Conservation (phyloP, 257 asterid species). For the Galeopsis tetrahit region DNA sequence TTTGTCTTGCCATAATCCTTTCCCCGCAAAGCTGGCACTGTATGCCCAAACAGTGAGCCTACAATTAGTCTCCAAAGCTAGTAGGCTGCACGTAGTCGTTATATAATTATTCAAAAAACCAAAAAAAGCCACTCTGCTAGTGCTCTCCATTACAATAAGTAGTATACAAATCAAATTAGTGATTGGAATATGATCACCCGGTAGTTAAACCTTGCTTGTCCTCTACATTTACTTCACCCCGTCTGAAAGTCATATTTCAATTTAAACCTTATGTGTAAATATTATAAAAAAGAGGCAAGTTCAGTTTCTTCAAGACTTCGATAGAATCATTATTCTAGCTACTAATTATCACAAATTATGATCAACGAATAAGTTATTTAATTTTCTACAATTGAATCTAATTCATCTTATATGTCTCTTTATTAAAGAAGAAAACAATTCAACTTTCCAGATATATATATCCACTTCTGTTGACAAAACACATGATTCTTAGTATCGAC, state of each 20-base stretch:
- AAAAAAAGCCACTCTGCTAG: background rate
- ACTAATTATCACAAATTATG: constrained; percentile 10
- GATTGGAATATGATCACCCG: constrained; percentile 7
- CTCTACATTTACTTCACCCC: constrained; percentile 9
- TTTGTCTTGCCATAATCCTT: constrained; percentile 96
- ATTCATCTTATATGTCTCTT: constrained; percentile 10
- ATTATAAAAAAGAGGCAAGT: background rate
- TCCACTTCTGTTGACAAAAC: constrained; percentile 7
- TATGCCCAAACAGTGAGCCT: constrained; percentile 70
- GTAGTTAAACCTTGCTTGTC: constrained; percentile 13
- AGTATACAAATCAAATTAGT: constrained; percentile 12
- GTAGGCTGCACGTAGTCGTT: constrained; percentile 53
- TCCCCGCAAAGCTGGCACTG: constrained; percentile 98
- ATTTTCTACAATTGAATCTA: background rate
- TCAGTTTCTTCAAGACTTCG: background rate
- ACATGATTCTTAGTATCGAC: constrained; percentile 5
- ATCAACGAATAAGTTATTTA: background rate
- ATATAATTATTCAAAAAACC: constrained; percentile 48
- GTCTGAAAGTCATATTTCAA: background rate
- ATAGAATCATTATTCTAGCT: constrained; percentile 3
- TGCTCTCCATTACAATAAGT: constrained; percentile 22
- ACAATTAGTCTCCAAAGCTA: constrained; percentile 71
- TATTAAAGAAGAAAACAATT: background rate
- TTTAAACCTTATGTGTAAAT: background rate
- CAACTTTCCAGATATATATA: background rate